Evolutionary conservation across 495 filamentous ascomycete genomes (phyloP).

Genomic region (Lepraria neglecta): DNA sequence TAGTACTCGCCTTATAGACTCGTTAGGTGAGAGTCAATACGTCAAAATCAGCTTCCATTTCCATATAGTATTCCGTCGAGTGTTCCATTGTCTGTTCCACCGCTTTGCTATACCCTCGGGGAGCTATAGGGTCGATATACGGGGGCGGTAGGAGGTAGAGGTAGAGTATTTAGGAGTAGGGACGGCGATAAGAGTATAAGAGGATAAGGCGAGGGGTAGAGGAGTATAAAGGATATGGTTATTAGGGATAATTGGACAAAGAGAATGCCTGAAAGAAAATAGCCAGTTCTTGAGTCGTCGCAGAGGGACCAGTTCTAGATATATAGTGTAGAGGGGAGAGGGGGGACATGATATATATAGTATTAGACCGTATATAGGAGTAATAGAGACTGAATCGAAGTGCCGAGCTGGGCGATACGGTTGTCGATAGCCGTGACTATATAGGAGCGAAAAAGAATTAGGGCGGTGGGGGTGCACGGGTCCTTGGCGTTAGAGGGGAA

Average conservation of each 20-base stretch:
- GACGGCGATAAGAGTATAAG: neutral
- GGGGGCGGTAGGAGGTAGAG: neutral
- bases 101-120: slow-evolving; percentile 13
- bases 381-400: slow-evolving; percentile 3
- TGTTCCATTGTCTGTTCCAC: slow-evolving; percentile 13
- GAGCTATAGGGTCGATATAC: slow-evolving; percentile 15
- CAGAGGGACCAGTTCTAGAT: slow-evolving; percentile 7
- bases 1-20: slow-evolving; percentile 7
- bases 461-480: neutral
- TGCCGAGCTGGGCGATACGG: neutral
- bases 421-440: neutral
- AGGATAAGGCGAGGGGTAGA: neutral
- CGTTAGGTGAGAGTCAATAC: slow-evolving; percentile 14
- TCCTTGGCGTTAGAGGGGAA: too few species aligned
- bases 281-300: slow-evolving; percentile 10
- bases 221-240: neutral
- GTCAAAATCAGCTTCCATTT: slow-evolving; percentile 13
- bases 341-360: neutral
- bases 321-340: neutral
- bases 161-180: neutral
- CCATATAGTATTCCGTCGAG: slow-evolving; percentile 6
- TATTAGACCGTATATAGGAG: neutral
- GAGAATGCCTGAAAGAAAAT: neutral
- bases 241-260: neutral
- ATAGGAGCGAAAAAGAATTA: neutral